Percentiles rank a stretch among this genome's conserved stretches.
phyloP scores from a whole-genome alignment of 2,329 filamentous ascomycete species.

The Microascus cirrosus region DNA sequence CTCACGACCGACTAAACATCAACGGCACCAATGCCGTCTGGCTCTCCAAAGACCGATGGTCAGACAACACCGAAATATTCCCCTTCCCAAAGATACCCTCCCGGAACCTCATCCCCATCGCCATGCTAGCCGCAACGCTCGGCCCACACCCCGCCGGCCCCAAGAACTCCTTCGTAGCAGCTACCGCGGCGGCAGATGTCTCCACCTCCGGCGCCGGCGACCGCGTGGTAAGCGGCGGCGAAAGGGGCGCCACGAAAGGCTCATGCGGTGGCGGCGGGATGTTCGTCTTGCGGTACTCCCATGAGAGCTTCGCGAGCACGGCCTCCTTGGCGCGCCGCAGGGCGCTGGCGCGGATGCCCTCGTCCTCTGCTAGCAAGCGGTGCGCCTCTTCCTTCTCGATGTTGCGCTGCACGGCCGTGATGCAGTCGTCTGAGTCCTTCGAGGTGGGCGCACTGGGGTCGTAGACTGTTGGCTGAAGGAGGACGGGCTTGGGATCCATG shows the following conservation, averaged over 20 bases:
- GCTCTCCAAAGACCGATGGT: conserved; percentile 37
- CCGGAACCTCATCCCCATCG: conserved; percentile 24
- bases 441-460: conserved; percentile 23
- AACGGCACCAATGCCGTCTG: conserved; percentile 45
- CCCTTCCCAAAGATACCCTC: conserved; percentile 30
- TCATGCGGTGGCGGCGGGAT: not conserved
- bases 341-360: conserved; percentile 39
- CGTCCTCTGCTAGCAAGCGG: conserved; percentile 44
- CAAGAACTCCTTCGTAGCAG: conserved; percentile 13
- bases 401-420: conserved; percentile 47
- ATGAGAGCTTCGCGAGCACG: conserved; percentile 46
- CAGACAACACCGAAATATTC: conserved; percentile 22
- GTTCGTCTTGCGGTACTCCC: conserved; percentile 26
- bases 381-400: conserved; percentile 44
- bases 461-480: conserved; percentile 47
- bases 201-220: conserved; percentile 9
- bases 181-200: conserved; percentile 13
- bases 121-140: conserved; percentile 10
- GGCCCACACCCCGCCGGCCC: not conserved
- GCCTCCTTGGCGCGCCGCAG: conserved; percentile 49
- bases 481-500: conserved; percentile 34
- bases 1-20: conserved; percentile 40
- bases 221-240: not conserved
- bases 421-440: conserved; percentile 26
- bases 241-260: not conserved